Conservation (phyloP, 2,329 filamentous ascomycete species). For the Davidsoniella eucalypti region DNA sequence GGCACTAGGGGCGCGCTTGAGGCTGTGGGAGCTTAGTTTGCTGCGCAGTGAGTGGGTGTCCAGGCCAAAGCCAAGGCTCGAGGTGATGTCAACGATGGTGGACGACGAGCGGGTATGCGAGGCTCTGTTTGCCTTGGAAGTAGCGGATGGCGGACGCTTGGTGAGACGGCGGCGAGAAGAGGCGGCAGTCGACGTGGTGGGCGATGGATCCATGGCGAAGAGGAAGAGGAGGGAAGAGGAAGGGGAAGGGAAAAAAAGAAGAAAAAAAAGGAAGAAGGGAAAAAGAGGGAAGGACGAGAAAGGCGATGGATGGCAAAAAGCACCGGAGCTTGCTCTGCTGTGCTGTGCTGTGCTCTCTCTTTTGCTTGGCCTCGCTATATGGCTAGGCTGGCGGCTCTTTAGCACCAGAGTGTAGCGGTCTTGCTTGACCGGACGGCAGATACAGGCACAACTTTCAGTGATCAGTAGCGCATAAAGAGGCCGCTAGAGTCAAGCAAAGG, state of each 20-base stretch:
- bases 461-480: too few species aligned
- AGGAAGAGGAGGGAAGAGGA: neutral
- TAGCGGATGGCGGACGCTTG: slow-evolving; percentile 37
- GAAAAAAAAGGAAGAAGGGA: neutral
- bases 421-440: too few species aligned
- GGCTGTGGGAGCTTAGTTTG: slow-evolving; percentile 47
- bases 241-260: slow-evolving; percentile 1
- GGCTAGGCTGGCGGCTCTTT: too few species aligned
- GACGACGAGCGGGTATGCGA: slow-evolving; percentile 12
- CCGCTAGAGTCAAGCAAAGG: too few species aligned
- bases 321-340: neutral
- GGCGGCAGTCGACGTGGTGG: slow-evolving; percentile 29
- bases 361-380: too few species aligned
- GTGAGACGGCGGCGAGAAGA: slow-evolving; percentile 44
- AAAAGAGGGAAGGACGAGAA: neutral
- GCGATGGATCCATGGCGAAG: slow-evolving; percentile 11
- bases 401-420: too few species aligned
- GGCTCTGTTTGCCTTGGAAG: slow-evolving; percentile 19
- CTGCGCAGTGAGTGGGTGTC: slow-evolving; percentile 42
- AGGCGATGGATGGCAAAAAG: neutral
- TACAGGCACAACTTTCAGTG: too few species aligned
- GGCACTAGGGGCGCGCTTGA: slow-evolving; percentile 44
- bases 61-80: slow-evolving; percentile 33
- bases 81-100: slow-evolving; percentile 24
- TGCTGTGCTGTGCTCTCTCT: neutral